Base-by-base conservation (phyloP, 2,329 filamentous ascomycete genomes). In the Dactylellina sp. region DNA sequence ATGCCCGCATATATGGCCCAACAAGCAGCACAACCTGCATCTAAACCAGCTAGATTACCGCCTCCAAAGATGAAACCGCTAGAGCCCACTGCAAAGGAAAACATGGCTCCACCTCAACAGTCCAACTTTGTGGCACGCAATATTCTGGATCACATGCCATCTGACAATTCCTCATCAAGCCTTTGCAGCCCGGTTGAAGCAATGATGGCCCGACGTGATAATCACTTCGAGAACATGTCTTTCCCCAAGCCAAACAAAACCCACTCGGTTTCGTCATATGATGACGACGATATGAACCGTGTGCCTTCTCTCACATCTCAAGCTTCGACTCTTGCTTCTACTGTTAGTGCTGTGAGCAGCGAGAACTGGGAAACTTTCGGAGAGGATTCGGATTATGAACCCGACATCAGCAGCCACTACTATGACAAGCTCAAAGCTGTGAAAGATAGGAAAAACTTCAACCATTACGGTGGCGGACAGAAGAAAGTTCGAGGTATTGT, bases 321-420 rank as follows among this genome's bases (percentile, higher is more conserved):
- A 62, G 70, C 70, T 25, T 74, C 70, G 12, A 74, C 70, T 18
- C 40, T 66, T 12, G 70, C 76, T 20, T 76, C 76, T 24, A 57
- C 66, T 24, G 56, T 57, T 25, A 74, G 74, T 40, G 68, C 66
- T 9, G 75, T 75, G 28, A 75, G 77, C 49, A 78, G 77, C 28
- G 77, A 78, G 52, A 78, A 78, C 40, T 78, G 77, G 77, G 77
- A 78, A 71, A 78, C 77, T 7, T 78, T 75, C 52, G 77, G 76
- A 35, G 77, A 70, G 12, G 76, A 76, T 42, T 76, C 76, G 35
- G 74, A 75, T 44, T 68, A 76, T 28, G 77, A 78, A 52, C 49
- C 47, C 25, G 61, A 70, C 55, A 59, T 75, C 56, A 70, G 64
- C 53, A 52, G 35, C 28, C 70, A 74, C 39, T 75, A 75, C 28